A percentile compares a stretch with the other conserved stretches of the same genome.
Evolutionary conservation across 1,284 basidiomycete species (phyloP).

Genomic region (Hypsizygus ulmarius): DNA sequence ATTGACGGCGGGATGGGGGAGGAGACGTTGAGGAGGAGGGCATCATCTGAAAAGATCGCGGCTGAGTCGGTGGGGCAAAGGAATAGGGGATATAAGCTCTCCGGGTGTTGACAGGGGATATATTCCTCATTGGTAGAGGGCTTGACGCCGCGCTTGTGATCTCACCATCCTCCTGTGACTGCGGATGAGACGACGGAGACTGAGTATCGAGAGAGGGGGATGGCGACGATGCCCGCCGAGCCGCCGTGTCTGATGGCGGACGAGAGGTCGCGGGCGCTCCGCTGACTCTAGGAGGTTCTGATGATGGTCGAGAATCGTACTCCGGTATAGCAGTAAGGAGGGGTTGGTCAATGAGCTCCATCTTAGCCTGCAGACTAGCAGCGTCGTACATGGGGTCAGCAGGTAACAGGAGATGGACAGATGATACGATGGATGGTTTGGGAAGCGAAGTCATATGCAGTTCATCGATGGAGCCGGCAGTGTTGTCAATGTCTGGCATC

Average conservation of each 20-base stretch:
- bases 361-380: slow-evolving; percentile 20
- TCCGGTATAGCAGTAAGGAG: slow-evolving; percentile 7
- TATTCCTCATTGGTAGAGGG: slow-evolving; percentile 22
- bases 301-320: background rate
- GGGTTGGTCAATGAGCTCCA: slow-evolving; percentile 21
- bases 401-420: background rate
- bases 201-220: slow-evolving; percentile 17
- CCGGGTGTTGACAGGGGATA: slow-evolving; percentile 46
- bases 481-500: slow-evolving; percentile 1
- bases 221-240: slow-evolving; percentile 19
- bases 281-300: background rate
- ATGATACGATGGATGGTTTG: background rate
- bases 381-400: background rate
- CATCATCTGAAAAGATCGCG: slow-evolving; percentile 40
- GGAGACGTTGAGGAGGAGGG: background rate
- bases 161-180: slow-evolving; percentile 18
- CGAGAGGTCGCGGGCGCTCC: background rate
- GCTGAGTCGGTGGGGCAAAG: slow-evolving; percentile 47
- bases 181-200: slow-evolving; percentile 24
- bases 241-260: slow-evolving; percentile 10
- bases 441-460: background rate
- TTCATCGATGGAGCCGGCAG: background rate
- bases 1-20: background rate
- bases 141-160: slow-evolving; percentile 21
- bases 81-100: slow-evolving; percentile 25